Conservation (phyloP, 495 filamentous ascomycete species). For the Aspergillus asperescens region DNA sequence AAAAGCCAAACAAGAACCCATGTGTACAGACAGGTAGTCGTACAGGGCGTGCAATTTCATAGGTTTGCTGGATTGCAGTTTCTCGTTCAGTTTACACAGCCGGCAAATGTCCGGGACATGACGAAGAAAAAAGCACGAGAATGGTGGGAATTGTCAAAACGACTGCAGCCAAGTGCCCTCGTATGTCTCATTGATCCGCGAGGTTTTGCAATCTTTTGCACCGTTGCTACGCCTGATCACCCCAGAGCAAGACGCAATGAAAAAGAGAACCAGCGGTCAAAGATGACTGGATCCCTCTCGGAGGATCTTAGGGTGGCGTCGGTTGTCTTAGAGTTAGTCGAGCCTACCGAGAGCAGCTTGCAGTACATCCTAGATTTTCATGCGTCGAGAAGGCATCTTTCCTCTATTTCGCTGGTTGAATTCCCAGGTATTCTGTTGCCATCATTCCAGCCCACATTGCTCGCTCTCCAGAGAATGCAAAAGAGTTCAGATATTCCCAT, state of each 20-base stretch:
- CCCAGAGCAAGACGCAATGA: conserved; percentile 7
- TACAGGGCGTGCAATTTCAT: conserved; percentile 41
- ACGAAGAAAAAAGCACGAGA: conserved; percentile 36
- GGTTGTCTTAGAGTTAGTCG: neutral
- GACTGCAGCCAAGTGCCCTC: conserved; percentile 51
- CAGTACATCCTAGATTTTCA: conserved; percentile 24
- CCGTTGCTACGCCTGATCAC: conserved; percentile 37
- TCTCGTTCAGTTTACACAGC: conserved; percentile 49
- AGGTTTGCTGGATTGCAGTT: conserved; percentile 49
- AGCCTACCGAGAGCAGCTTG: conserved; percentile 22
- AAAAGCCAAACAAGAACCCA: conserved; percentile 22
- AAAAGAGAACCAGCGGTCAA: neutral
- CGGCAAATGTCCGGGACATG: conserved; percentile 27
- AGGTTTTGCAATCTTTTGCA: conserved; percentile 51
- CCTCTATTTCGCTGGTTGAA: conserved; percentile 51
- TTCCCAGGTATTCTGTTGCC: conserved; percentile 66
- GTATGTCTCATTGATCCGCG: conserved; percentile 51
- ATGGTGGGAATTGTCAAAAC: conserved; percentile 59
- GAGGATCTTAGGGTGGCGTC: neutral
- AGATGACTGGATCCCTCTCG: neutral
- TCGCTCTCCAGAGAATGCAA: conserved; percentile 58
- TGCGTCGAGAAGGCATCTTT: neutral
- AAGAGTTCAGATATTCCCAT: conserved; percentile 52
- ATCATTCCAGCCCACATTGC: conserved; percentile 60
- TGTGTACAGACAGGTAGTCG: conserved; percentile 35